Conservation (phyloP, 1,284 basidiomycete genomes). For the Papiliotrema nemorosa region DNA sequence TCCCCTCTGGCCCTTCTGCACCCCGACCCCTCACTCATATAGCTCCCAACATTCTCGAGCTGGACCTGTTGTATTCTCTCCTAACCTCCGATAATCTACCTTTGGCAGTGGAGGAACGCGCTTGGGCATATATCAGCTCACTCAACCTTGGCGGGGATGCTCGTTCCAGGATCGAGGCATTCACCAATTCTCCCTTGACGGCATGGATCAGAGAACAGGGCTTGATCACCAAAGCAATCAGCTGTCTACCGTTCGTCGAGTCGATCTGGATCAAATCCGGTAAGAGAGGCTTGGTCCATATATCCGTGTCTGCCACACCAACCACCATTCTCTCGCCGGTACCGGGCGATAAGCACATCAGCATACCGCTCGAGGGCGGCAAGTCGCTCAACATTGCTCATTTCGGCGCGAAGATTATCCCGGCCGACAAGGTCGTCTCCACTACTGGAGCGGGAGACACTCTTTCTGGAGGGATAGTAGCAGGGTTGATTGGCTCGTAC, state of each 20-base stretch:
- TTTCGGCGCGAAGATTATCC: constrained; percentile 59
- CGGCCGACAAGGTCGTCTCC: constrained; percentile 57
- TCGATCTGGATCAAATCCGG: constrained; percentile 81
- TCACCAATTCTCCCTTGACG: constrained; percentile 56
- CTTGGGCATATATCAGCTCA: constrained; percentile 54
- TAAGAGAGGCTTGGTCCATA: constrained; percentile 50
- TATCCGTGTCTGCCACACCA: constrained; percentile 14
- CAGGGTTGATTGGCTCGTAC: constrained; percentile 28
- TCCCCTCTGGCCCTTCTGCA: constrained; percentile 21
- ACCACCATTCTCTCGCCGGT: not conserved
- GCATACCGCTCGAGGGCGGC: not conserved
- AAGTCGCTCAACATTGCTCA: constrained; percentile 55
- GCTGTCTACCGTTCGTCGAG: constrained; percentile 74
- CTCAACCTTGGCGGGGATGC: constrained; percentile 63
- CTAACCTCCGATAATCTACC: constrained; percentile 6
- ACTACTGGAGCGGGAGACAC: constrained; percentile 91
- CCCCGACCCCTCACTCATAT: constrained; percentile 57
- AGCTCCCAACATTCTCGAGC: constrained; percentile 76
- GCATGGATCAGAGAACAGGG: constrained; percentile 66
- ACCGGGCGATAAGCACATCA: not conserved
- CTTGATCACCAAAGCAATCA: constrained; percentile 70
- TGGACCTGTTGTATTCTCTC: constrained; percentile 61
- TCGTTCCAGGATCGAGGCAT: constrained; percentile 61
- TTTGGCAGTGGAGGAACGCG: not conserved
- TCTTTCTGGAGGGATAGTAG: constrained; percentile 67